Evolutionary conservation across 2,329 filamentous ascomycete genomes (phyloP).

Genomic region (Stagonosporopsis rhizophila): DNA sequence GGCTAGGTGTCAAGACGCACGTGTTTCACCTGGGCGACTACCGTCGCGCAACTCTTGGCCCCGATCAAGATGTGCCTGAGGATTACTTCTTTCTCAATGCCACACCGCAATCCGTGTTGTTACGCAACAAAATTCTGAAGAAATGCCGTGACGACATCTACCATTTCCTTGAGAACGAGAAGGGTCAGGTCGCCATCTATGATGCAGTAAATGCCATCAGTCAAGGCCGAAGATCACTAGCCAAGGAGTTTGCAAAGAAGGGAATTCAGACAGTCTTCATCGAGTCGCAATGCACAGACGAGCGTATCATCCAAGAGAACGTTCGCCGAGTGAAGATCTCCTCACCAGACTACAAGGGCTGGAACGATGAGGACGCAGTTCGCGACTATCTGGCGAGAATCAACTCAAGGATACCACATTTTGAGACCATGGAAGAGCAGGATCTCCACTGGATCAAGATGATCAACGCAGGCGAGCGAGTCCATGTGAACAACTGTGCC

Average conservation of each 20-base stretch:
- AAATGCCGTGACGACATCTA: slow-evolving; percentile 98
- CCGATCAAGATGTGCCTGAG: slow-evolving; percentile 83
- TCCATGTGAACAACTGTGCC: slow-evolving; percentile 95
- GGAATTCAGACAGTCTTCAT: slow-evolving; percentile 96
- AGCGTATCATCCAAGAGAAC: slow-evolving; percentile 93
- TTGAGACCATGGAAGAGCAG: slow-evolving; percentile 93
- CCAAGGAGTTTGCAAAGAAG: slow-evolving; percentile 97
- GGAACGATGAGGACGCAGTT: slow-evolving; percentile 91
- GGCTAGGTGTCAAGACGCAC: slow-evolving; percentile 96
- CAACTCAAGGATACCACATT: slow-evolving; percentile 89
- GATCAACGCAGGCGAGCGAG: slow-evolving; percentile 94
- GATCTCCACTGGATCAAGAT: slow-evolving; percentile 99
- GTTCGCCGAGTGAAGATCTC: slow-evolving; percentile 97
- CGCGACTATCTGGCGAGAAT: slow-evolving; percentile 91
- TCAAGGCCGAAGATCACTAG: slow-evolving; percentile 79
- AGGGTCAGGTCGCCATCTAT: slow-evolving; percentile 97
- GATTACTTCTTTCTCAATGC: slow-evolving; percentile 99
- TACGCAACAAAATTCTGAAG: slow-evolving; percentile 96
- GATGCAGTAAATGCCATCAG: slow-evolving; percentile 95
- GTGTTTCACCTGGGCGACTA: slow-evolving; percentile 99
- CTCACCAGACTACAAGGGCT: slow-evolving; percentile 93
- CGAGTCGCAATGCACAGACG: slow-evolving; percentile 92
- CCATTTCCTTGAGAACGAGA: slow-evolving; percentile 93
- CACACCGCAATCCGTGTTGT: slow-evolving; percentile 86
- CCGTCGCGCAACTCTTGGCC: slow-evolving; percentile 85